Evolutionary conservation across 208 protist species (phyloP), one percentile per base, ranked within the genome.

Genomic region (Crithidia thermophila): DNA sequence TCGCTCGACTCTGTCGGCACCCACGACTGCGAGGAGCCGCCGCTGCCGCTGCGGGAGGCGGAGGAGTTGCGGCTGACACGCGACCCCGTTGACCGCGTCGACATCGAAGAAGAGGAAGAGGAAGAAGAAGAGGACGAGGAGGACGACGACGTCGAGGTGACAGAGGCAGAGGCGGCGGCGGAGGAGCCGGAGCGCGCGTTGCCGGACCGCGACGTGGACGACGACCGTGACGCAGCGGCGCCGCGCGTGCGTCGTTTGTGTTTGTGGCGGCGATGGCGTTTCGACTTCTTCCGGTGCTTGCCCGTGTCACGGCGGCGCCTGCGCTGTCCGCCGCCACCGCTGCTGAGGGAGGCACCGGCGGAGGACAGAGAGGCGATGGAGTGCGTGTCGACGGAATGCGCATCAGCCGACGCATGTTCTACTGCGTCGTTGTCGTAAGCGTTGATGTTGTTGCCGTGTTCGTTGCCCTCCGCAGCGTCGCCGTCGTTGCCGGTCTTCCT

Each of bases 1-100:
- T 75, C 77, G 37, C 64, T 72, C 20, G 62, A 58, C 36, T 75
- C 64, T 21, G 71, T 69, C 40, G 59, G 71, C 56, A 71, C 40
- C 69, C 67, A 67, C 56, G 53, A 73, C 45, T 79, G 53, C 34
- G 43, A 51, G 25, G 72, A 71, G 40, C 31, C 39, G 33, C 28
- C 14, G 21, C 21, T 18, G 9, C 53, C 63, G 14, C 42, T 56
- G 14, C 31, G 39, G 39, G 37, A 56, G 55, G 37, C 36, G 21
- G 40, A 51, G n/a, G 25, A 39, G 27, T 47, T 50, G 14, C 34
- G 7, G 20, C 45, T 42, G 21, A 43, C 27, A 28, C 37, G 42
- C 31, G 65, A 67, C 0, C 30, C 25, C 23, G 45, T 39, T 21
- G 49, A 60, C 31, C 58, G 63, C 47, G 58, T 55, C 21, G 49